Evolutionary conservation across 805 yeast species (phyloP).

Genomic region (Nakazawaea laoshanensis): DNA sequence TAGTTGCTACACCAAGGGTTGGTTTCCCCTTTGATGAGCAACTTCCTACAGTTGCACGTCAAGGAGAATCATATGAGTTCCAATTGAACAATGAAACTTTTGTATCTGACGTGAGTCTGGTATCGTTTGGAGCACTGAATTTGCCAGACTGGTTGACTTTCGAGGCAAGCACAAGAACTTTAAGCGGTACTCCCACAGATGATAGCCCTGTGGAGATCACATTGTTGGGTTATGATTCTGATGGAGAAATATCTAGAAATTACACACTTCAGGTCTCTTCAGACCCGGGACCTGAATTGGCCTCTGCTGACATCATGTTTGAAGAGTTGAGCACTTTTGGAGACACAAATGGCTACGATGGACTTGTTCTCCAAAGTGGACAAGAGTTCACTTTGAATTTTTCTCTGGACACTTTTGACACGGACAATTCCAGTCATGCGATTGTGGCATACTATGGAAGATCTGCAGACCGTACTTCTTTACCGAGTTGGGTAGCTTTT

Average conservation of each 20-base stretch:
- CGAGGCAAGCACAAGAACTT: conserved; percentile 48
- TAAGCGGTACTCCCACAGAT: conserved; percentile 59
- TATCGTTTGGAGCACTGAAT: conserved; percentile 46
- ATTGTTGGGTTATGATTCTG: conserved; percentile 55
- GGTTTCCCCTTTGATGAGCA: conserved; percentile 81
- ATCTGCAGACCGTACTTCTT: conserved; percentile 73
- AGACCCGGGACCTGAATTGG: conserved; percentile 44
- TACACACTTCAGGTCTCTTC: conserved; percentile 56
- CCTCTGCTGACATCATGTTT: conserved; percentile 32
- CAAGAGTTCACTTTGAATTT: conserved; percentile 59
- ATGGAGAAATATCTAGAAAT: conserved; percentile 39
- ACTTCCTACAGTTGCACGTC: conserved; percentile 81
- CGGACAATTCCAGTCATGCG: conserved; percentile 33
- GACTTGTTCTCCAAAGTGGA: conserved; percentile 68
- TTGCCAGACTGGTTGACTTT: conserved; percentile 78
- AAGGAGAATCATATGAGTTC: conserved; percentile 52
- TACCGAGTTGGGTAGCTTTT: conserved; percentile 86
- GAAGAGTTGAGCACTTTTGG: conserved; percentile 58
- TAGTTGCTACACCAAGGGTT: conserved; percentile 39
- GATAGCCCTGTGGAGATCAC: conserved; percentile 45
- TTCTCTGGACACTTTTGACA: conserved; percentile 48
- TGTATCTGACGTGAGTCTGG: conserved; percentile 30
- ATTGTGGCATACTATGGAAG: conserved; percentile 72
- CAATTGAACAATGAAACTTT: conserved; percentile 67
- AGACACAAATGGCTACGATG: conserved; percentile 65